A percentile compares a stretch with the other conserved stretches of the same genome.
Conservation (phyloP, 495 filamentous ascomycete genomes). For the Penicillium odoratum region DNA sequence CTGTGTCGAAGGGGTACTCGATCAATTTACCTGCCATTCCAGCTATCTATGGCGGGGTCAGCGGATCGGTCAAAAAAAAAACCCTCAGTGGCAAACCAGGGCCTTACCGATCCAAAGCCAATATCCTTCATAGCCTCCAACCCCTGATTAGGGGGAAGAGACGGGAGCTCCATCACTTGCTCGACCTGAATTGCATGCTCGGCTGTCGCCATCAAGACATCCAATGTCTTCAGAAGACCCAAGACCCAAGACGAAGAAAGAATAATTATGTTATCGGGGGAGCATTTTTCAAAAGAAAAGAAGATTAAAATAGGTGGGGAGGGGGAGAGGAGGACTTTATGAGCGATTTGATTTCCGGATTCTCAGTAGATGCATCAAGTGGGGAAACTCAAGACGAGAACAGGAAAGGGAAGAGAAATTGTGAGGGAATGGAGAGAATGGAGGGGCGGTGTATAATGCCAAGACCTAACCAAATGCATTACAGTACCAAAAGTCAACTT, state of each 20-base stretch:
- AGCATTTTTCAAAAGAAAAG: slow-evolving; percentile 22
- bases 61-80: no score
- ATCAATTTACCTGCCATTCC: slow-evolving; percentile 93
- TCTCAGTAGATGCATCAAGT: background rate
- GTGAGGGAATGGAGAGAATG: slow-evolving; percentile 12
- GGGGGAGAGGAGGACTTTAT: slow-evolving; percentile 13
- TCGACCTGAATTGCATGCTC: slow-evolving; percentile 44
- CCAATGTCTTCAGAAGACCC: background rate
- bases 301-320: slow-evolving; percentile 1
- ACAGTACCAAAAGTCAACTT: no score
- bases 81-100: background rate
- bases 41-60: slow-evolving; percentile 55
- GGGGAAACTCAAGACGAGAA: slow-evolving; percentile 16
- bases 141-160: slow-evolving; percentile 52
- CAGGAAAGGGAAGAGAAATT: slow-evolving; percentile 10
- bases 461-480: background rate
- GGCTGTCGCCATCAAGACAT: slow-evolving; percentile 43
- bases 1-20: slow-evolving; percentile 97
- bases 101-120: slow-evolving; percentile 75
- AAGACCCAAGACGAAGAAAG: slow-evolving; percentile 25
- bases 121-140: slow-evolving; percentile 78
- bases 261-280: slow-evolving; percentile 29
- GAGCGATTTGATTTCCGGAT: slow-evolving; percentile 8
- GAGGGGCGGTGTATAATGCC: slow-evolving; percentile 9
- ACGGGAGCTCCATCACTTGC: slow-evolving; percentile 42